Evolutionary conservation across 345 rosid genomes (phyloP).

Genomic region (Hibiscus syriacus): DNA sequence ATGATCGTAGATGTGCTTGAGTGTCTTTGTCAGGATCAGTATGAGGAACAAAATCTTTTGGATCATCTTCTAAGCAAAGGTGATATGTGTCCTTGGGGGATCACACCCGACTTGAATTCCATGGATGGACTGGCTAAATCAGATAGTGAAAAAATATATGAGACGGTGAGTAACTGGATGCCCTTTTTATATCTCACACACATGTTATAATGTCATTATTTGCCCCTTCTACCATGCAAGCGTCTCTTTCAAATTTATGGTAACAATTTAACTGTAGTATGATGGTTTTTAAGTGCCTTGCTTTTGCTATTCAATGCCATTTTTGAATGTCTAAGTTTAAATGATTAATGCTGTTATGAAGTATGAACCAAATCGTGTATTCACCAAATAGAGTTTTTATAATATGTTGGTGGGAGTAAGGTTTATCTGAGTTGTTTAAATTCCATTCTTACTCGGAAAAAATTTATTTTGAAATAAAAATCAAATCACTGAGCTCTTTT

Average conservation of each 20-base stretch:
- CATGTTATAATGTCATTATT: not conserved
- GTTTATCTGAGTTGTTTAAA: too few relatives aligned
- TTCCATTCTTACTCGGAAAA: too few relatives aligned
- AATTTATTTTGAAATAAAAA: too few relatives aligned
- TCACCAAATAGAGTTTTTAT: too few relatives aligned
- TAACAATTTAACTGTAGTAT: not conserved
- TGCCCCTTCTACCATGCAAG: not conserved
- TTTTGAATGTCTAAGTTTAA: not conserved
- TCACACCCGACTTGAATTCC: conserved; percentile 36
- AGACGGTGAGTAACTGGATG: conserved; percentile 30
- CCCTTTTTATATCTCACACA: not conserved
- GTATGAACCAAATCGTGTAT: too few relatives aligned
- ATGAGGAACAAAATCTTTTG: conserved; percentile 53
- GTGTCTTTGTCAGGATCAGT: conserved; percentile 43
- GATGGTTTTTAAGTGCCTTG: not conserved
- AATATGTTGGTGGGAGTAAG: too few relatives aligned
- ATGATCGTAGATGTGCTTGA: conserved; percentile 61
- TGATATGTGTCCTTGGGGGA: conserved; percentile 80
- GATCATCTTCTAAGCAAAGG: conserved; percentile 58
- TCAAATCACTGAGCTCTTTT: too few relatives aligned
- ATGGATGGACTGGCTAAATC: conserved; percentile 12
- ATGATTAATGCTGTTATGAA: too few relatives aligned
- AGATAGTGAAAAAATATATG: conserved; percentile 7
- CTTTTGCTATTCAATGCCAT: not conserved
- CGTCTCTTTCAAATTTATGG: not conserved